Base-by-base conservation (phyloP, 768 basidiomycete genomes). In the Rhodotorula paludigena region DNA sequence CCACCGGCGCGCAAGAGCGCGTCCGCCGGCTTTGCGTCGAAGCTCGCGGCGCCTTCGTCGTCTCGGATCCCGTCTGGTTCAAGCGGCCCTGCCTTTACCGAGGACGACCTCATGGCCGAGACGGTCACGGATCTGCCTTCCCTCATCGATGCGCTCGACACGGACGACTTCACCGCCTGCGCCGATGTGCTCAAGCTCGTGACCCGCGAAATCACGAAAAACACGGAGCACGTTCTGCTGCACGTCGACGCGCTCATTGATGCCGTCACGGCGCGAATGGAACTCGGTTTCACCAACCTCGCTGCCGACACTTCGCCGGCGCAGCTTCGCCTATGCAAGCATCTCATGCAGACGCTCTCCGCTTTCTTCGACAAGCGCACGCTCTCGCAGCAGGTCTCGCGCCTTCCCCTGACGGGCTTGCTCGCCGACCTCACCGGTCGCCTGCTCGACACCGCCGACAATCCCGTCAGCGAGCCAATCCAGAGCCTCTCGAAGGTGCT, bases 401-500 rank as follows among this genome's bases (percentile, higher is more conserved):
- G 91, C 48, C 87, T 88, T 64, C 89, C 89, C 57, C 79, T 98
- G 67, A 89, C 88, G 16, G 85, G 87, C 2, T 80, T 99, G n/a
- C 81, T 98, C 63, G 90, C 92, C 75, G 92, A 97, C 79, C 80
- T 99, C 73, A 94, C 94, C 0, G 78, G 90, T 44, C 87, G 94
- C 12, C 83, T 99, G 30, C 83, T 99, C 28, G 90, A 96, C 77
- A 97, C 94, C 36, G 94, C 98, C 76, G 90, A 92, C 74, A 90
- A 86, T 72, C 79, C 82, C 23, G 84, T 89, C 54, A 85, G 85
- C 77, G 88, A 91, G 76, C 85, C 73, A 30, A 74, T 96, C 48
- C 91, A 92, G 76, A 96, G 98, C 76, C 76, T 98, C 64, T 92
- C 92, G 10, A 86, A 90, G 57, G 98, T 96, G 78, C 93, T 99